Percentiles rank a stretch among this genome's conserved stretches.
phyloP scores from a whole-genome alignment of 1,284 basidiomycete species.

The Gastroboletus turbinatus region DNA sequence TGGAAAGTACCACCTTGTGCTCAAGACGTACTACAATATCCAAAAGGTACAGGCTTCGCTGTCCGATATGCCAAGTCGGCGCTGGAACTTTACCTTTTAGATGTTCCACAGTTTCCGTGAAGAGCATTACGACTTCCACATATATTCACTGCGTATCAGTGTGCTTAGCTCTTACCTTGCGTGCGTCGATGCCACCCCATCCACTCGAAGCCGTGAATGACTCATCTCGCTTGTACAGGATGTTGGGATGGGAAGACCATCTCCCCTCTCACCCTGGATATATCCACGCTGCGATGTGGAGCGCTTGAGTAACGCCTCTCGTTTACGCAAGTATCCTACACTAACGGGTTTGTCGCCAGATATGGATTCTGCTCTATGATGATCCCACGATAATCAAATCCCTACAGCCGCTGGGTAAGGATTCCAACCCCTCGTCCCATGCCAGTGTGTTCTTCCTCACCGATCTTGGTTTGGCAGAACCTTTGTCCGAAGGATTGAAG shows the following conservation, averaged over 20 bases:
- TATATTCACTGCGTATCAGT: conserved; percentile 89
- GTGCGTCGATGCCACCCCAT: conserved; percentile 41
- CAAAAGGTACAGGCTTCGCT: conserved; percentile 54
- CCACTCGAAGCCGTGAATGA: background rate
- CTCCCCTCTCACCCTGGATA: conserved; percentile 78
- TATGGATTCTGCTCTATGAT: conserved; percentile 77
- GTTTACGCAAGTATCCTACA: conserved; percentile 6
- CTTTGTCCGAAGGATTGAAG: conserved; percentile 52
- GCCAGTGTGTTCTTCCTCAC: conserved; percentile 36
- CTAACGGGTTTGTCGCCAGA: conserved; percentile 41
- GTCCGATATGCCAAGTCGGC: conserved; percentile 6
- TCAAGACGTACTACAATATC: conserved; percentile 85
- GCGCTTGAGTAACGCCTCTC: conserved; percentile 52
- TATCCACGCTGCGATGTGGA: conserved; percentile 70
- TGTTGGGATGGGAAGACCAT: conserved; percentile 83
- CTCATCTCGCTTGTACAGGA: conserved; percentile 40
- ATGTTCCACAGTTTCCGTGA: conserved; percentile 89
- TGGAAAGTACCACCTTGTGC: conserved; percentile 74
- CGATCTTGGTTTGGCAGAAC: conserved; percentile 47
- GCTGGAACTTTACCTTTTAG: conserved; percentile 36
- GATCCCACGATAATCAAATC: conserved; percentile 60
- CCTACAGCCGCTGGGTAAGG: conserved; percentile 35
- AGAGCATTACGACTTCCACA: conserved; percentile 98
- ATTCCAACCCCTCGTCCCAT: background rate
- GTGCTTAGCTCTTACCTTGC: conserved; percentile 84